Percentiles rank a stretch among this genome's conserved stretches.
Evolutionary conservation across 257 asterid species (phyloP).

Genomic region (Plantago ovata): DNA sequence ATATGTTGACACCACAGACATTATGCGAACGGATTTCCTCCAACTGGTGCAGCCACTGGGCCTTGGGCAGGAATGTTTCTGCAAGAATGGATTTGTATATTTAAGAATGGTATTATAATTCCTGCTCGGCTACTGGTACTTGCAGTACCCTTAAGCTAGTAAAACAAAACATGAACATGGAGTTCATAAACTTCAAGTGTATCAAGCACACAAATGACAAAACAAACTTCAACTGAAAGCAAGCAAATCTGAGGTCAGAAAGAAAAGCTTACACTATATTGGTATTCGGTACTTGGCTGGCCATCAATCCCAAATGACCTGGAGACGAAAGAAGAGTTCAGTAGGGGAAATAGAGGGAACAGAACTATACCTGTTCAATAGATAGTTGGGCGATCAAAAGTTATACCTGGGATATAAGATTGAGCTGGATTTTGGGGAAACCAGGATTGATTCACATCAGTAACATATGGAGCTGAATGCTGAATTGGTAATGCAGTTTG

Average conservation of each 20-base stretch:
- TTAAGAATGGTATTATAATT: neutral
- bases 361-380: neutral
- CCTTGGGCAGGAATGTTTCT: conserved; percentile 63
- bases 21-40: conserved; percentile 79
- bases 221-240: conserved; percentile 1
- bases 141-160: too few species aligned
- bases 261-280: conserved; percentile 49
- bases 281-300: conserved; percentile 49
- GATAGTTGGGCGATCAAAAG: conserved; percentile 30
- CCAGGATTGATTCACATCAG: conserved; percentile 55
- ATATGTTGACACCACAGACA: neutral
- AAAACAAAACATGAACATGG: too few species aligned
- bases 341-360: conserved; percentile 12
- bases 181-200: neutral
- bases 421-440: conserved; percentile 43
- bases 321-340: conserved; percentile 20
- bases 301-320: conserved; percentile 59
- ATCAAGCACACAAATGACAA: neutral
- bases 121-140: too few species aligned
- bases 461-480: conserved; percentile 43
- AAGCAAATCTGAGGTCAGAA: conserved; percentile 9
- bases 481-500: conserved; percentile 66
- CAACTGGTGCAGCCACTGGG: conserved; percentile 50
- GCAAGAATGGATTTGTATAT: conserved; percentile 23
- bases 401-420: conserved; percentile 41